Evolutionary conservation across 495 filamentous ascomycete species (phyloP), one percentile per base, ranked within the genome.

Genomic region (Diplogelasinospora grovesii): DNA sequence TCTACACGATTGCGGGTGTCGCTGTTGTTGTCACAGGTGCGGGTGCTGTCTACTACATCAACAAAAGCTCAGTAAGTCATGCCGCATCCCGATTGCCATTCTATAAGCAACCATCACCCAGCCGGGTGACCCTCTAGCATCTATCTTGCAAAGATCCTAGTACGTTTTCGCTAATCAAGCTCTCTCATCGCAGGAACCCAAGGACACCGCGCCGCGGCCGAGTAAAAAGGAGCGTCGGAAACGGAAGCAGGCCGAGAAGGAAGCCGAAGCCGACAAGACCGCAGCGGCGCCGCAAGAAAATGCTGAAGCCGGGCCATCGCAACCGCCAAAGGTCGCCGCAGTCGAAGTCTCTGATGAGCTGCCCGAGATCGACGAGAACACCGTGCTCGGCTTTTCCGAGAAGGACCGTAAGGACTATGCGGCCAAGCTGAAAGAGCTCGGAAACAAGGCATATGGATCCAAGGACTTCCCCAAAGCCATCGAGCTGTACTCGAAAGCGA

Each of bases 1-100:
- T 95, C 26, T 98, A 95, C 64, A 95, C 93, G 47, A 85, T 96
- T 66, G 87, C 87, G 41, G 92, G 90, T 61, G 83, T 94, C 20
- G 88, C 89, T 30, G 79, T 97, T 22, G 86, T 96, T 20, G 85
- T 89, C 42, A 89, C 85, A 20, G 81, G 82, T 45, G 93, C 88
- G 19, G 92, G 89, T 50, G 85, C 84, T 14, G 82, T 90, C 52
- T 97, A 97, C 69, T 95, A 95, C 59, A 69, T 95, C 36, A 74
- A 65, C 43, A 58, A 60, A 34, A 63, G 69, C 38, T 60, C 69
- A 29, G 69, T 70, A 54, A 45, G 61, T 57, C 19, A 32, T 18
- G 34, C 41, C 8, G 21, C n/a, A n/a, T n/a, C 23, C 25, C 31
- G 29, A 6, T 31, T 35, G 14, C 23, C 4, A 19, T 20, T 13